Evolutionary conservation across 345 rosid species (phyloP).

Genomic region (Eucalyptus paniculata): DNA sequence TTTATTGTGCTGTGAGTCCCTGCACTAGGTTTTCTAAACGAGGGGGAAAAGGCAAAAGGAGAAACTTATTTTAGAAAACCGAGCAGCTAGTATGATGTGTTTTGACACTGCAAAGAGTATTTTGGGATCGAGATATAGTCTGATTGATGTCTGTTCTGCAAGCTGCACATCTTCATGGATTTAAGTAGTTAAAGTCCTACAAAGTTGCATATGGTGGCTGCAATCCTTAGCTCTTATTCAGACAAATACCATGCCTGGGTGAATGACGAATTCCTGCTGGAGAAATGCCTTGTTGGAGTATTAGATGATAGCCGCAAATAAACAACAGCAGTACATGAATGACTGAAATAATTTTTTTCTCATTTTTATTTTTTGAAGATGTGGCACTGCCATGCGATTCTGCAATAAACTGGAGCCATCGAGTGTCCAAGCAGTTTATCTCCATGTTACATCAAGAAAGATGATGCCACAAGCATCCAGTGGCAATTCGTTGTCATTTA

Average conservation of each 20-base stretch:
- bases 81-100: background rate
- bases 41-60: background rate
- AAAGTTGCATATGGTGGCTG: background rate
- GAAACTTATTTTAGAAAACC: background rate
- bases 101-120: background rate
- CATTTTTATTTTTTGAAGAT: background rate
- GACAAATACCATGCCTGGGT: conserved; percentile 98
- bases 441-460: background rate
- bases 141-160: background rate
- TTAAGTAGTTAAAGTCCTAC: background rate
- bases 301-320: conserved; percentile 36
- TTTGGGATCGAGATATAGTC: background rate
- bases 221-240: conserved; percentile 22
- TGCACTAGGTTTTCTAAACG: background rate
- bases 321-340: background rate
- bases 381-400: background rate
- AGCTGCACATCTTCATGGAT: background rate
- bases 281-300: conserved; percentile 74
- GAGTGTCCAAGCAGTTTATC: background rate
- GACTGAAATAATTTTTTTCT: background rate
- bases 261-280: conserved; percentile 68
- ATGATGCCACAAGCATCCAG: background rate
- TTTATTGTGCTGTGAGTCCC: background rate
- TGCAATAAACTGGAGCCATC: background rate
- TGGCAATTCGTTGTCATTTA: background rate